A percentile compares a stretch with the other conserved stretches of the same genome.
Conservation (phyloP, 2,329 filamentous ascomycete genomes). For the Penicillium sclerotigenum region DNA sequence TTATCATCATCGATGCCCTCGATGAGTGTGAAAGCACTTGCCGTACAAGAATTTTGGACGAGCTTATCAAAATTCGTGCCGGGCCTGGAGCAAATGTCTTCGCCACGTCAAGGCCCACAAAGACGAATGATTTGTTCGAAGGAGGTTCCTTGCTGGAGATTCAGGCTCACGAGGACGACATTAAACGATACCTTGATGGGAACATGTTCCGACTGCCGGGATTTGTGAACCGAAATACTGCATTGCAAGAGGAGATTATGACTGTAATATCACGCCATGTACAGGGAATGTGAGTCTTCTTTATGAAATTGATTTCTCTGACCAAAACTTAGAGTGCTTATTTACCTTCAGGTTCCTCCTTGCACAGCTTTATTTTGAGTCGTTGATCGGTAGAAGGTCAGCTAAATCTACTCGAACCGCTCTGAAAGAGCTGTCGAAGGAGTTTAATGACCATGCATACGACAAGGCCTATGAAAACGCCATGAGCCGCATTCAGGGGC, state of each 20-base stretch:
- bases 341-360: conserved; percentile 26
- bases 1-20: conserved; percentile 34
- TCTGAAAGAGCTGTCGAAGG: conserved; percentile 32
- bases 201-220: conserved; percentile 20
- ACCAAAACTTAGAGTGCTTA: neutral
- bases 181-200: conserved; percentile 29
- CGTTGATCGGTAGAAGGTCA: conserved; percentile 13
- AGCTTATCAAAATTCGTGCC: conserved; percentile 24
- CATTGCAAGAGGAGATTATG: conserved; percentile 24
- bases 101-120: conserved; percentile 32
- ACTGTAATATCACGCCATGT: conserved; percentile 22
- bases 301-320: neutral
- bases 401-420: conserved; percentile 32
- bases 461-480: conserved; percentile 43
- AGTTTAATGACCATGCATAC: conserved; percentile 27
- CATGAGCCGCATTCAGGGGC: conserved; percentile 45
- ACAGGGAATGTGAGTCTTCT: conserved; percentile 36
- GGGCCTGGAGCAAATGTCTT: conserved; percentile 26
- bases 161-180: conserved; percentile 33
- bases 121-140: conserved; percentile 24
- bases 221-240: conserved; percentile 10
- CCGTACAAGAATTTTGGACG: conserved; percentile 3
- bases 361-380: conserved; percentile 24
- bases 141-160: conserved; percentile 28
- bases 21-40: conserved; percentile 27